Percentiles rank a stretch among this genome's conserved stretches.
Conservation (phyloP, 1,139 yeast species). For the Hansenula lynferdii region DNA sequence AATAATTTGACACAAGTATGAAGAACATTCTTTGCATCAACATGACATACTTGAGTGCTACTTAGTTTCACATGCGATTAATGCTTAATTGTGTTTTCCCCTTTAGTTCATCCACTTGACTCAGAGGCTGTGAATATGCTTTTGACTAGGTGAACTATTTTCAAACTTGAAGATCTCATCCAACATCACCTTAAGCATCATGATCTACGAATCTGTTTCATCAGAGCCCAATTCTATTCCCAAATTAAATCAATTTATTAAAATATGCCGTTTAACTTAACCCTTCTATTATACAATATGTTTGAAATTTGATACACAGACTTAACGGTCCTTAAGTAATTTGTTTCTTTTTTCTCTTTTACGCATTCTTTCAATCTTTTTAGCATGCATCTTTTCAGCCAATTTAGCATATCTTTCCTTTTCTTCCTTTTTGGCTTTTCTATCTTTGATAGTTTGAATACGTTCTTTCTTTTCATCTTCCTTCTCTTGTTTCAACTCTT, state of each 20-base stretch:
- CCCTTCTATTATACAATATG: neutral
- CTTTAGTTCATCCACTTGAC: too few species aligned
- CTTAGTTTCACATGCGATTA: too few species aligned
- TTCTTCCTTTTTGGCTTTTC: conserved; percentile 67
- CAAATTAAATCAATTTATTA: neutral
- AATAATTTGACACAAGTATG: too few species aligned
- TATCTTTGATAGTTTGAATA: conserved; percentile 52
- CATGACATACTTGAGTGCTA: too few species aligned
- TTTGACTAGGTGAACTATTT: too few species aligned
- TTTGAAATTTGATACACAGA: neutral
- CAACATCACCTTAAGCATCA: too few species aligned
- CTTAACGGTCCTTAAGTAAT: conserved; percentile 60
- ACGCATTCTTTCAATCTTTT: conserved; percentile 73
- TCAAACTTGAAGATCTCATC: too few species aligned
- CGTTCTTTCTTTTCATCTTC: conserved; percentile 44
- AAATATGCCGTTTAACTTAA: neutral
- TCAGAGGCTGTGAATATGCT: too few species aligned
- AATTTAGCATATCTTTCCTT: conserved; percentile 67
- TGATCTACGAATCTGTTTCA: too few species aligned
- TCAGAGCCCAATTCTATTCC: too few species aligned
- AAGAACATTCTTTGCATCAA: too few species aligned
- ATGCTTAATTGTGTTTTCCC: too few species aligned
- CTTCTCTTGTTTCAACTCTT: conserved; percentile 59
- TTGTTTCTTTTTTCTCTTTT: conserved; percentile 82
- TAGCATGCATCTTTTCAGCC: conserved; percentile 75